A percentile compares a stretch with the other conserved stretches of the same genome.
phyloP scores from a whole-genome alignment of 2,329 filamentous ascomycete species.

The Beauveria sp. region DNA sequence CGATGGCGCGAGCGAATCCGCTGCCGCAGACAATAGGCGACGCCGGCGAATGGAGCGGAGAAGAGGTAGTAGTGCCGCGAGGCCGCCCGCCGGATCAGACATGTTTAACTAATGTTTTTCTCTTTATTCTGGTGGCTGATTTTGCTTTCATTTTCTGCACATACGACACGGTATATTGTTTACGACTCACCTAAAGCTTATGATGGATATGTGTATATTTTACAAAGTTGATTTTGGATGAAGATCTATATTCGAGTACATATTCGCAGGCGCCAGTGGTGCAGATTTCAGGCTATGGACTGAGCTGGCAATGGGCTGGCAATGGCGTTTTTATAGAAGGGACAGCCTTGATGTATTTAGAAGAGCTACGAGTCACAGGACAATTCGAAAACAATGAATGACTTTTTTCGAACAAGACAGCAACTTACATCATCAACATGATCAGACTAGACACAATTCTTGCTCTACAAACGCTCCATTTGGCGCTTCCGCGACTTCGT shows the following conservation, averaged over 20 bases:
- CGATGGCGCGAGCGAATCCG: slow-evolving; percentile 25
- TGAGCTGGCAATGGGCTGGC: background rate
- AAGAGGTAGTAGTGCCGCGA: slow-evolving; percentile 28
- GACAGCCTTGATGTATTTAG: background rate
- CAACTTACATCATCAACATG: background rate
- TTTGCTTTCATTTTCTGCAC: background rate
- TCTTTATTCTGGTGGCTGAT: background rate
- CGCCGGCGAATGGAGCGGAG: slow-evolving; percentile 49
- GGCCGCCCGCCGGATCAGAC: slow-evolving; percentile 27
- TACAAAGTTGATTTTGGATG: background rate
- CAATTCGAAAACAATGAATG: background rate
- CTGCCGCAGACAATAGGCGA: slow-evolving; percentile 43
- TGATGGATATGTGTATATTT: slow-evolving; percentile 19
- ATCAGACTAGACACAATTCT: background rate
- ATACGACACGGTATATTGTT: background rate
- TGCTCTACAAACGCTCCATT: background rate
- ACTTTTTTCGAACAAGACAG: background rate
- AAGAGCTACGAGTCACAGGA: background rate
- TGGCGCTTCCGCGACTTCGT: background rate
- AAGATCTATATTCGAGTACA: slow-evolving; percentile 3
- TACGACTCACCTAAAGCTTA: background rate
- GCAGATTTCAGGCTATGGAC: background rate
- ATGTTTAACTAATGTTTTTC: slow-evolving; percentile 28
- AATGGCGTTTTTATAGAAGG: slow-evolving; percentile 7
- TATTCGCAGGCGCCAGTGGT: background rate